Base-by-base conservation (phyloP, 768 basidiomycete genomes). In the Tricholoma sp. region DNA sequence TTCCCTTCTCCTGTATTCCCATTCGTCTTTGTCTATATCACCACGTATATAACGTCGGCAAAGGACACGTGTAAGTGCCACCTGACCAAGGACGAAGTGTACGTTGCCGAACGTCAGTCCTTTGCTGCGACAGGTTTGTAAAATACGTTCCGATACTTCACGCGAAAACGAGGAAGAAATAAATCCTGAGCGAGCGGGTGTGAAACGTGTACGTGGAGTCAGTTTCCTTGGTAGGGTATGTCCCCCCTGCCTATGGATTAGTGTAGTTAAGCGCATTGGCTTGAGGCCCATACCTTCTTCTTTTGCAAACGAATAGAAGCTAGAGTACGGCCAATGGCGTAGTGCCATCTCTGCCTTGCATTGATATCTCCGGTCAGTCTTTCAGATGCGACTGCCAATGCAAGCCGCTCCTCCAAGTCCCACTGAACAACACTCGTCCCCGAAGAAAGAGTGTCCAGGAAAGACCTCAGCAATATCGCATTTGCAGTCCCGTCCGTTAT, bases 401-500 rank as follows among this genome's bases (percentile, higher is more conserved):
- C 67, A 28, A 85, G 63, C 28, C 77, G 71, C 10, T 76, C 63
- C 37, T 71, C 64, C 53, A 81, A 28, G n/a, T 69, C 58, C n/a
- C 59, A 70, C 28, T 32, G 61, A 37, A 4, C 45, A 10, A 31
- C 52, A 53, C 20, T 18, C 29, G 56, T 55, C 5, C 63, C 57
- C 7, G 57, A 64, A 18, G 63, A 61, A 28, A 85, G 68, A 2
- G 71, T 66, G 31, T 82, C 72, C 48, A 84, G 61, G 53, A 85
- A 77, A 17, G 71, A 71, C 52, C 76, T 75, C 52, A 75, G 47
- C 11, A 83, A 58, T 1, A 73, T 75, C 7, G 61, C 57, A 56
- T 74, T 78, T 9, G 76, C 70, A 44, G 73, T 73, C 15, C 76
- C 80, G 61, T 85, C 83, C 0, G 77, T 74, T 41, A 84, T 76